Evolutionary conservation across 2,329 filamentous ascomycete species (phyloP).

Genomic region (Nemania sp.): DNA sequence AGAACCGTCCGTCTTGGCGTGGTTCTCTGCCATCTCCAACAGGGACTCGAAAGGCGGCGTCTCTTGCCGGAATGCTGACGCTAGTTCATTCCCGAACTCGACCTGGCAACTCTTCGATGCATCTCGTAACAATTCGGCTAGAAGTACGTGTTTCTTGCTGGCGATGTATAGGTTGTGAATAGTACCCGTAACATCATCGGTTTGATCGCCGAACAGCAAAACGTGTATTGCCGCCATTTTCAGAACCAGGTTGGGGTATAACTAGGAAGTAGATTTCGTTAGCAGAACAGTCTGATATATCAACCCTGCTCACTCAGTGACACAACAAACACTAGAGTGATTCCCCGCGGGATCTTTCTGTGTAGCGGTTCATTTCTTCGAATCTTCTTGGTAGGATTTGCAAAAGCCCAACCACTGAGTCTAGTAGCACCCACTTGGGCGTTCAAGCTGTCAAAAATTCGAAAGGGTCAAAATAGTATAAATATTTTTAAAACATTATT

Average conservation of each 20-base stretch:
- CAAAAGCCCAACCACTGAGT: no score
- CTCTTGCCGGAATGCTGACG: conserved; percentile 30
- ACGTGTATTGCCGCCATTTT: conserved; percentile 24
- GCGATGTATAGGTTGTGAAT: conserved; percentile 28
- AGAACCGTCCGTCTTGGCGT: conserved; percentile 35
- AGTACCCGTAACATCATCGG: conserved; percentile 29
- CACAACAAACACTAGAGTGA: background rate
- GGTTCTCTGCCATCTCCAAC: conserved; percentile 35
- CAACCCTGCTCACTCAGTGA: background rate
- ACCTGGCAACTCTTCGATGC: conserved; percentile 36
- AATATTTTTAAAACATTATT: no score
- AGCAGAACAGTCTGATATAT: background rate
- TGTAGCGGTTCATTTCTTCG: no score
- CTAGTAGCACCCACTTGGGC: no score
- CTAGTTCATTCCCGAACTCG: conserved; percentile 36
- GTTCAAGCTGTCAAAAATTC: no score
- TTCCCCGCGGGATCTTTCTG: background rate
- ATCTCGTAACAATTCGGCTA: conserved; percentile 34
- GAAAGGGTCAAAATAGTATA: no score
- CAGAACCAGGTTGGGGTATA: background rate
- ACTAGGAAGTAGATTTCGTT: background rate
- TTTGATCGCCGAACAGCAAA: conserved; percentile 40
- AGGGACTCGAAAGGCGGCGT: conserved; percentile 35
- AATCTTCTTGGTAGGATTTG: no score
- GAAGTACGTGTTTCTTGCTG: conserved; percentile 28